These are phyloP conservation scores for Camellia sinensis DNA, from an alignment of 148 eudicot genomes.

Conservation along the genomic window DNA sequence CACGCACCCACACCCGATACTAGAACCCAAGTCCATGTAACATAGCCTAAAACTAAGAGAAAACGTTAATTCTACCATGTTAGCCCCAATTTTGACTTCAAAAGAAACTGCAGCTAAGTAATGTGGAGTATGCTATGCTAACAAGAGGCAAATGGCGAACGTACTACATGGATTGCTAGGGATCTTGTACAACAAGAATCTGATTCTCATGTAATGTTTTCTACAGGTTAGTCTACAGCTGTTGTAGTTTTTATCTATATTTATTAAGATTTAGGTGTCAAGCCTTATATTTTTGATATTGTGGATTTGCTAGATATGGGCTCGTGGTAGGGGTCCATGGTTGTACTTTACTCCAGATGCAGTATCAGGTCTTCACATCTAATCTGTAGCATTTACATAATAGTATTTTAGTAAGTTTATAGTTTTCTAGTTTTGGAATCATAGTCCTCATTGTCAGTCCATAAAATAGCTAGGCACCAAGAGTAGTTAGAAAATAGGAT, in stretches of 20 bases:
- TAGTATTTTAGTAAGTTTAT: background rate
- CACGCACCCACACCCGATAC: too few relatives aligned
- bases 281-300: background rate
- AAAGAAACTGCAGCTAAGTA: background rate
- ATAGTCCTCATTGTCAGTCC: too few relatives aligned
- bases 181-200: background rate
- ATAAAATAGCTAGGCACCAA: background rate
- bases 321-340: background rate
- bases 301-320: background rate
- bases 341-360: background rate
- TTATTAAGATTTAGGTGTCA: background rate
- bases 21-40: too few relatives aligned
- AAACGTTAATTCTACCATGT: too few relatives aligned
- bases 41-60: too few relatives aligned
- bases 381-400: background rate
- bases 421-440: background rate
- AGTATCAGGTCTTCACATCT: background rate
- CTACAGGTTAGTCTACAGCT: background rate
- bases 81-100: background rate
- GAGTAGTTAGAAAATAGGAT: background rate
- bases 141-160: background rate
- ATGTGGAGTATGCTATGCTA: background rate
- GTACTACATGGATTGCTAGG: background rate
- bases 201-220: background rate
- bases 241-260: background rate